Conservation (phyloP, 1,284 basidiomycete genomes). For the Ceratobasidium sp. region DNA sequence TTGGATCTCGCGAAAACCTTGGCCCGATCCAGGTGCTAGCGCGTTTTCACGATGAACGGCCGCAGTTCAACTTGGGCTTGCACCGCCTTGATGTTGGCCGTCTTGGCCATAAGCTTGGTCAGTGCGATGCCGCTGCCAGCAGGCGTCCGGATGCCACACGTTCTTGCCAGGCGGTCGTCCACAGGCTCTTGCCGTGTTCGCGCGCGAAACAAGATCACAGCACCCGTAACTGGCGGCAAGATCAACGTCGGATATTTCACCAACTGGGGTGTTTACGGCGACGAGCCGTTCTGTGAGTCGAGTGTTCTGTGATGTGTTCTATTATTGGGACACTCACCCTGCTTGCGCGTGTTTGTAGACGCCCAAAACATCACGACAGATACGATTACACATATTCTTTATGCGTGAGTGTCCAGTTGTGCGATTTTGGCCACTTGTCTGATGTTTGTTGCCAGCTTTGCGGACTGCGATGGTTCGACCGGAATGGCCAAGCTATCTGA, state of each 20-base stretch:
- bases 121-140: conserved; percentile 33
- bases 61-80: neutral
- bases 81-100: neutral
- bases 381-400: conserved; percentile 39
- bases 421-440: neutral
- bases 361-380: conserved; percentile 39
- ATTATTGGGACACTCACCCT: neutral
- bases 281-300: conserved; percentile 38
- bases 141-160: conserved; percentile 2
- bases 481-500: conserved; percentile 62
- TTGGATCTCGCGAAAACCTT: conserved; percentile 18
- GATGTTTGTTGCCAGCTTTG: conserved; percentile 54
- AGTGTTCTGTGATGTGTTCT: neutral
- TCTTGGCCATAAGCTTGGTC: neutral
- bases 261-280: conserved; percentile 42
- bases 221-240: conserved; percentile 58
- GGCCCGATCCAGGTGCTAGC: neutral
- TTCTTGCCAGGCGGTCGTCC: conserved; percentile 31
- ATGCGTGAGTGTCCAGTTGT: conserved; percentile 8
- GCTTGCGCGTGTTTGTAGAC: neutral
- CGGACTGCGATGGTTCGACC: conserved; percentile 59
- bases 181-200: conserved; percentile 36
- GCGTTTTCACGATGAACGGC: conserved; percentile 19
- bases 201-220: conserved; percentile 18
- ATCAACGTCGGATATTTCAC: conserved; percentile 69